Conservation (phyloP, 257 asterid species). For the Cruciata laevipes region DNA sequence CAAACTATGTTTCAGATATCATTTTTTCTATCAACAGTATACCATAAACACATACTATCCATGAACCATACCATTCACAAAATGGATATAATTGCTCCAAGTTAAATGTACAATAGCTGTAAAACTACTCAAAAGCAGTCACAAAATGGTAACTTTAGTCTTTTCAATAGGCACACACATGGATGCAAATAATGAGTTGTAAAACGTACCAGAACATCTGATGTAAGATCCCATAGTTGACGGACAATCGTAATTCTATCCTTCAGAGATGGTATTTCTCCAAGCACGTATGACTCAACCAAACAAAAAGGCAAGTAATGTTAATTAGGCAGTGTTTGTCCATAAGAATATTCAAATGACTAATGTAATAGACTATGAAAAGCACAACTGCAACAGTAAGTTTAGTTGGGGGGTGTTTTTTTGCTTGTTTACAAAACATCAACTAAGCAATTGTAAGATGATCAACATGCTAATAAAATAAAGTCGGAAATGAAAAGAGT, state of each 20-base stretch:
- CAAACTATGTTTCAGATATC: no score
- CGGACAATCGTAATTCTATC: conserved; percentile 91
- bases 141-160: neutral
- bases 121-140: neutral
- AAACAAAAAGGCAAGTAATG: conserved; percentile 15
- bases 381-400: neutral
- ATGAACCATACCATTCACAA: neutral
- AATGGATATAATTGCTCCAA: neutral
- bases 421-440: neutral
- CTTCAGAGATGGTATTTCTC: conserved; percentile 85
- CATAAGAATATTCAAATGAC: neutral
- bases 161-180: neutral
- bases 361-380: neutral
- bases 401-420: neutral
- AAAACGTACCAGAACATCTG: conserved; percentile 66
- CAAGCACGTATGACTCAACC: conserved; percentile 86
- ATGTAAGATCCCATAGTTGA: conserved; percentile 90
- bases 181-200: neutral
- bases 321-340: neutral
- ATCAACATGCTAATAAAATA: no score
- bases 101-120: no score
- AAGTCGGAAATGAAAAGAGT: neutral
- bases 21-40: neutral
- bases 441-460: neutral
- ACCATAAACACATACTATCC: neutral